phyloP scores from a whole-genome alignment of 2,329 filamentous ascomycete species.

The Exserohilum turcica region DNA sequence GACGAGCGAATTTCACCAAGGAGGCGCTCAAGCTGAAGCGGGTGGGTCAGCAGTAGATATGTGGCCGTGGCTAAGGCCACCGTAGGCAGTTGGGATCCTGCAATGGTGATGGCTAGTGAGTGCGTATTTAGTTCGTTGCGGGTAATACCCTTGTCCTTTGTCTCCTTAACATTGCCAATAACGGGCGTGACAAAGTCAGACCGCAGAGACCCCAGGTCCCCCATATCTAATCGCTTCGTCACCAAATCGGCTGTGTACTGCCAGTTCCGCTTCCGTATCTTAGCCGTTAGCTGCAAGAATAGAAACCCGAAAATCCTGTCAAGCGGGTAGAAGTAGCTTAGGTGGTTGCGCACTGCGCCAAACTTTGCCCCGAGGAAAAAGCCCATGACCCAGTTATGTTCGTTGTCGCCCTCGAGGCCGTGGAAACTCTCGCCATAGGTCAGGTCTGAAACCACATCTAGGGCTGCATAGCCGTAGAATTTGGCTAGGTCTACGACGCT shows the following conservation, averaged over 20 bases:
- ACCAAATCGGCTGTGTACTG: constrained; percentile 4
- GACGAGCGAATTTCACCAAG: constrained; percentile 2
- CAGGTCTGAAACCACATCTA: constrained; percentile 2
- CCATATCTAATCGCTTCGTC: constrained; percentile 5
- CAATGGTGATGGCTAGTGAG: constrained; percentile 9
- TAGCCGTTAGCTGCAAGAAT: neutral
- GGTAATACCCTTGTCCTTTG: constrained; percentile 4
- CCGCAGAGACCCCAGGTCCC: neutral
- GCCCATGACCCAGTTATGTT: constrained; percentile 3
- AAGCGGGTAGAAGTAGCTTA: constrained; percentile 6
- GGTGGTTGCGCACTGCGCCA: constrained; percentile 3
- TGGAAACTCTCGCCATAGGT: constrained; percentile 5
- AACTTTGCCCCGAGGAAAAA: constrained; percentile 7
- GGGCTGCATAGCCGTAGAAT: constrained; percentile 6
- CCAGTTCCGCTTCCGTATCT: neutral
- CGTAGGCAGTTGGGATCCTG: constrained; percentile 9
- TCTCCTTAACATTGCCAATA: constrained; percentile 2
- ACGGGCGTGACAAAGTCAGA: constrained; percentile 2
- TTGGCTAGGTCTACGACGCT: constrained; percentile 1
- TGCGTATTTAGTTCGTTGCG: constrained; percentile 4
- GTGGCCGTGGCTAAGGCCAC: constrained; percentile 5
- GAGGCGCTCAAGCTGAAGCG: constrained; percentile 1
- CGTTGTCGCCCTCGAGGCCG: constrained; percentile 5
- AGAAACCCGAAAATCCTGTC: constrained; percentile 4
- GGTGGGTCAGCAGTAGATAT: constrained; percentile 8